Percentiles rank a stretch among this genome's conserved stretches.
phyloP scores from a whole-genome alignment of 768 basidiomycete species.

The Mycena rebaudengoi region DNA sequence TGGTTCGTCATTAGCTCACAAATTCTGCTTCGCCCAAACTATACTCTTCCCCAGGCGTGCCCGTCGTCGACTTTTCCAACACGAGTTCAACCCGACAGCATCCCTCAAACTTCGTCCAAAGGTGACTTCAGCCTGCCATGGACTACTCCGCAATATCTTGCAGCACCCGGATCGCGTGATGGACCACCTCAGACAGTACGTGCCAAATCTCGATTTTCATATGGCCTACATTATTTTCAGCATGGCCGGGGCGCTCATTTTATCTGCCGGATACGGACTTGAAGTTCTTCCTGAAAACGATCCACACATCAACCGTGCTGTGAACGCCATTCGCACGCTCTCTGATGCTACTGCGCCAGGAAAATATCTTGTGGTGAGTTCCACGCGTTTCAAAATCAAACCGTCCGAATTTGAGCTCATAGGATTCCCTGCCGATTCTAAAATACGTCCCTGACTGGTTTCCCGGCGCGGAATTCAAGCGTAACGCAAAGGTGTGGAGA shows the following conservation, averaged over 20 bases:
- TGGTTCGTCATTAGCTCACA: slow-evolving; percentile 20
- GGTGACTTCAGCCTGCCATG: slow-evolving; percentile 35
- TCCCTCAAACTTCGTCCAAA: slow-evolving; percentile 33
- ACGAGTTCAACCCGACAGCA: slow-evolving; percentile 39
- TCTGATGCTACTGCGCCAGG: slow-evolving; percentile 42
- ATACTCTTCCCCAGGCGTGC: slow-evolving; percentile 35
- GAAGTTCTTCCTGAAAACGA: slow-evolving; percentile 42
- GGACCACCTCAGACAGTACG: slow-evolving; percentile 38
- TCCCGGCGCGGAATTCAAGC: slow-evolving; percentile 4
- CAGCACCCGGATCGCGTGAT: slow-evolving; percentile 42
- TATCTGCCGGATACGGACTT: slow-evolving; percentile 49
- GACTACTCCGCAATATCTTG: slow-evolving; percentile 38
- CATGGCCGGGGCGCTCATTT: slow-evolving; percentile 39
- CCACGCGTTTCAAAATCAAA: no score
- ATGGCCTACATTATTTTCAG: slow-evolving; percentile 15
- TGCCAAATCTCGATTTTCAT: not conserved
- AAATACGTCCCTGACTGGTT: slow-evolving; percentile 11
- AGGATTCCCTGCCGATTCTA: slow-evolving; percentile 3
- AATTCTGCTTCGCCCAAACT: no score
- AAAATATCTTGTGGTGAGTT: slow-evolving; percentile 37
- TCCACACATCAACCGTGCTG: slow-evolving; percentile 42
- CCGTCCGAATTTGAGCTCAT: not conserved
- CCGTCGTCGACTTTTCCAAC: slow-evolving; percentile 41
- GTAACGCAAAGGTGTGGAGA: not conserved
- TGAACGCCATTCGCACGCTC: slow-evolving; percentile 39